These are phyloP conservation scores for Helenozyma baotianmanensis DNA, from an alignment of 805 yeast genomes.

Conservation along the genomic window DNA sequence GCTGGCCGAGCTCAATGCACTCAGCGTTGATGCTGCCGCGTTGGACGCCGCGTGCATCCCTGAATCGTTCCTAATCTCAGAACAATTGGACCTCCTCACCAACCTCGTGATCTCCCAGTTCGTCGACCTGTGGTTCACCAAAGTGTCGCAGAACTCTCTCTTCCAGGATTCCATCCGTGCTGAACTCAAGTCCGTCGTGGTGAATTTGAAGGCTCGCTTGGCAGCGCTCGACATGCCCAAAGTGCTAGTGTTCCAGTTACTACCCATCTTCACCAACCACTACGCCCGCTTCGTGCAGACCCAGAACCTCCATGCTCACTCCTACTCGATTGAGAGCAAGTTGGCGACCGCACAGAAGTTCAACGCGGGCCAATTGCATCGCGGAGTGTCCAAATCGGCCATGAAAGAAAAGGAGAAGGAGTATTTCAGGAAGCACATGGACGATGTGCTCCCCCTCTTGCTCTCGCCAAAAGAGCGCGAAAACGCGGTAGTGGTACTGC, in stretches of 20 bases:
- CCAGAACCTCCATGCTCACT: conserved; percentile 16
- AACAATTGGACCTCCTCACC: conserved; percentile 47
- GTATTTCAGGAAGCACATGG: conserved; percentile 44
- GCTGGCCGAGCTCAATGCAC: too few species aligned
- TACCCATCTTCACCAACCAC: conserved; percentile 69
- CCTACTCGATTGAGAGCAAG: conserved; percentile 31
- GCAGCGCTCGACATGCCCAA: conserved; percentile 48
- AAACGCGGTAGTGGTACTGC: conserved; percentile 44
- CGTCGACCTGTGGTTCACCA: conserved; percentile 51
- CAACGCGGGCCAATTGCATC: conserved; percentile 53
- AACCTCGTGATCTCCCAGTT: conserved; percentile 48
- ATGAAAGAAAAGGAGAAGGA: conserved; percentile 36
- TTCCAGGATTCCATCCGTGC: conserved; percentile 38
- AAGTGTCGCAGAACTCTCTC: conserved; percentile 32
- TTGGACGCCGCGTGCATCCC: conserved; percentile 30
- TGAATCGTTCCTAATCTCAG: conserved; percentile 50
- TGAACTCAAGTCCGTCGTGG: conserved; percentile 41
- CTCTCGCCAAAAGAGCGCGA: conserved; percentile 43
- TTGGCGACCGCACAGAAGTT: conserved; percentile 41
- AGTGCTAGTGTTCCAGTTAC: conserved; percentile 49
- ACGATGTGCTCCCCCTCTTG: conserved; percentile 44
- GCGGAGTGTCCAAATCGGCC: conserved; percentile 42
- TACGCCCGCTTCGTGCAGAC: conserved; percentile 41
- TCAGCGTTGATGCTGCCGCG: conserved; percentile 13
- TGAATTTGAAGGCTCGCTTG: conserved; percentile 40